Evolutionary conservation across 1,284 basidiomycete species (phyloP).

Genomic region (Schizophyllum amplum): DNA sequence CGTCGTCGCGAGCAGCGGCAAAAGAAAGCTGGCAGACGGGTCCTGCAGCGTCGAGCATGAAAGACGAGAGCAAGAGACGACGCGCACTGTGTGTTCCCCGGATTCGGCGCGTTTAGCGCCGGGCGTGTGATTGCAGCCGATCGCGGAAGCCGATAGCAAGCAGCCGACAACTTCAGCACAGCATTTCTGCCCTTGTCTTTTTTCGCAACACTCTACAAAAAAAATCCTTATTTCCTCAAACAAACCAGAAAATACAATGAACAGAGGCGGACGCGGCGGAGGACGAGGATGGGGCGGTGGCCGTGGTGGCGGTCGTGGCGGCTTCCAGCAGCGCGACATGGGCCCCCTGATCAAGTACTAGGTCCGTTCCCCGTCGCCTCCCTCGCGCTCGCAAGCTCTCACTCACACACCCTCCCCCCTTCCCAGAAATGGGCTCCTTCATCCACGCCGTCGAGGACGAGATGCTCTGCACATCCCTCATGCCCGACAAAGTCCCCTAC

Average conservation of each 20-base stretch:
- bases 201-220: background rate
- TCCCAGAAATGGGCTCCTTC: slow-evolving; percentile 87
- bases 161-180: background rate
- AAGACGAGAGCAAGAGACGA: background rate
- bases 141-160: background rate
- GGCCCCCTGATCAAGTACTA: slow-evolving; percentile 80
- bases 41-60: background rate
- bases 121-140: background rate
- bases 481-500: slow-evolving; percentile 91
- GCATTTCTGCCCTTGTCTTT: background rate
- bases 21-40: background rate
- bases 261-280: slow-evolving; percentile 33
- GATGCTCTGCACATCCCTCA: slow-evolving; percentile 89
- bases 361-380: slow-evolving; percentile 41
- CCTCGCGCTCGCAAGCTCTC: slow-evolving; percentile 3
- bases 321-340: slow-evolving; percentile 62
- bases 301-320: slow-evolving; percentile 54
- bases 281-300: slow-evolving; percentile 30
- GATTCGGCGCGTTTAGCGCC: background rate
- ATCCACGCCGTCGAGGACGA: slow-evolving; percentile 96
- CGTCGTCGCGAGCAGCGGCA: background rate
- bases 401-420: too few relatives aligned
- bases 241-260: background rate
- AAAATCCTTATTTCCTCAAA: background rate
- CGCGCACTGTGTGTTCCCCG: background rate